A percentile compares a stretch with the other conserved stretches of the same genome.
These are phyloP conservation scores for Fraxinus latifolia DNA, from an alignment of 305 asterid species.

Conservation along the genomic window DNA sequence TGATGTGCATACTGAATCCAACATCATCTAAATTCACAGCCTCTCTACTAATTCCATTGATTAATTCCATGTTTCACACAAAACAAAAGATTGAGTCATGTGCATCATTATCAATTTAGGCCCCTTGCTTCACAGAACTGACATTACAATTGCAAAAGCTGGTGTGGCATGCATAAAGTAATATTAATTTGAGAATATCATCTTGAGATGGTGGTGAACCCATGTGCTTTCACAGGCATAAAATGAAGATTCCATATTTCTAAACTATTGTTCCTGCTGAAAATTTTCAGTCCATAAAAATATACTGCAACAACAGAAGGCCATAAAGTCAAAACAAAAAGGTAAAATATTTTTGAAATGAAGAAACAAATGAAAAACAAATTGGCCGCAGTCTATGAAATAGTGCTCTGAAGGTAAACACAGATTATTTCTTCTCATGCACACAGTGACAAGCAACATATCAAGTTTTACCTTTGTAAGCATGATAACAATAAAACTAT, in stretches of 20 bases:
- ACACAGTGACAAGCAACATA: slow-evolving; percentile 1
- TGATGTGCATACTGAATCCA: not conserved
- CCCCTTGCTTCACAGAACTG: not conserved
- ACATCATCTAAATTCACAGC: not conserved
- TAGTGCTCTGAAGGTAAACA: not conserved
- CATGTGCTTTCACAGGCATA: not conserved
- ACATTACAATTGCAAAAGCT: not conserved
- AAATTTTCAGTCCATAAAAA: not conserved
- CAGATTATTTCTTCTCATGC: not conserved
- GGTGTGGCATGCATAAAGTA: not conserved
- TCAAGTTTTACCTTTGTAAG: slow-evolving; percentile 51
- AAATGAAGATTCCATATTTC: not conserved
- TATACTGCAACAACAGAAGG: not conserved
- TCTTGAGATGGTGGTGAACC: not conserved
- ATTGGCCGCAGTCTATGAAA: not conserved
- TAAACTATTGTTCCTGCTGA: not conserved
- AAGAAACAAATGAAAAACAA: not conserved
- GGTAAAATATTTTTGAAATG: not conserved
- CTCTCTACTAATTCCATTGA: not conserved
- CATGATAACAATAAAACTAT: slow-evolving; percentile 71
- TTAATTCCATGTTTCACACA: not conserved
- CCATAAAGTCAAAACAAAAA: not conserved
- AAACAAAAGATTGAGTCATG: not conserved
- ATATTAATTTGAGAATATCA: not conserved
- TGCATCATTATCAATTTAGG: not conserved